Evolutionary conservation across 306 rosid species (phyloP).

Genomic region (apple (Malus domestica)): DNA sequence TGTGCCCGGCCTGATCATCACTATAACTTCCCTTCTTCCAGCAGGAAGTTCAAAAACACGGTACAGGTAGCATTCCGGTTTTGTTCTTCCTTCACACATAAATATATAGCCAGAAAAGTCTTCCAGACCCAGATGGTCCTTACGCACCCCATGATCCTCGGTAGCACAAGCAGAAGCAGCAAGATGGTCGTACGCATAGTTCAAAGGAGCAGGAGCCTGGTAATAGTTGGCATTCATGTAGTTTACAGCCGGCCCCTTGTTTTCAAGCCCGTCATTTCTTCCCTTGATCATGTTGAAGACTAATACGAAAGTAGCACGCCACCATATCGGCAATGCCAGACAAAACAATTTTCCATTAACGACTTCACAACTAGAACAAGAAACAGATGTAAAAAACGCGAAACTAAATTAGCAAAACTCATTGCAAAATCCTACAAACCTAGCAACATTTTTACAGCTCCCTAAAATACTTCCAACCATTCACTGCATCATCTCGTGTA

Average conservation of each 20-base stretch:
- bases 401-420: not conserved
- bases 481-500: not conserved
- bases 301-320: not conserved
- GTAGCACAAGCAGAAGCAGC: too few species aligned
- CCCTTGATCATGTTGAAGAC: not conserved
- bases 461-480: not conserved
- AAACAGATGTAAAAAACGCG: not conserved
- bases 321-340: not conserved
- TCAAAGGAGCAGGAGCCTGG: too few species aligned
- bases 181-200: too few species aligned
- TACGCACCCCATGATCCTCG: too few species aligned
- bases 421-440: not conserved
- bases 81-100: too few species aligned
- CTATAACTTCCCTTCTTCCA: too few species aligned
- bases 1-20: too few species aligned
- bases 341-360: not conserved
- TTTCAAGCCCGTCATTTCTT: not conserved
- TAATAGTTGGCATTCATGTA: too few species aligned
- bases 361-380: not conserved
- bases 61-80: too few species aligned
- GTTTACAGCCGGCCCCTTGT: not conserved
- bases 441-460: not conserved
- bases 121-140: too few species aligned
- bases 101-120: too few species aligned
- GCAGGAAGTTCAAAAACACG: too few species aligned